Percentiles rank a stretch among this genome's conserved stretches.
These are phyloP conservation scores for Sclerotinia borealis DNA, from an alignment of 2,329 filamentous ascomycete species.

Conservation along the genomic window DNA sequence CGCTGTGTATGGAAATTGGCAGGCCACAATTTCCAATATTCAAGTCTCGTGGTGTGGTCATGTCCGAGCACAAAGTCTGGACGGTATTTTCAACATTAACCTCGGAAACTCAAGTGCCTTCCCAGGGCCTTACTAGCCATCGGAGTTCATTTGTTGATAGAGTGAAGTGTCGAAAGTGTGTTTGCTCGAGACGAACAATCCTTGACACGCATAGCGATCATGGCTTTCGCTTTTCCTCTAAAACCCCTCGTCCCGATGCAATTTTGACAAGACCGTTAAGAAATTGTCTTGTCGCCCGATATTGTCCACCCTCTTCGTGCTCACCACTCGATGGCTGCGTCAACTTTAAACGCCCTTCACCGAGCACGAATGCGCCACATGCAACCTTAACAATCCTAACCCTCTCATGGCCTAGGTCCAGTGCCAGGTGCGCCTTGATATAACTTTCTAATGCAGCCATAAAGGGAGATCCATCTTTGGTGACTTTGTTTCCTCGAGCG, in stretches of 20 bases:
- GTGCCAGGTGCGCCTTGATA: conserved; percentile 36
- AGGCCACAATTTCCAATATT: neutral
- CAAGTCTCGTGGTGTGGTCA: neutral
- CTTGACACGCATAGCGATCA: neutral
- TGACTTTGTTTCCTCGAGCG: conserved; percentile 22
- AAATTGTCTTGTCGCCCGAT: conserved; percentile 21
- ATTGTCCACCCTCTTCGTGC: conserved; percentile 18
- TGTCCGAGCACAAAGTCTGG: neutral
- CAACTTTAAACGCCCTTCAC: conserved; percentile 37
- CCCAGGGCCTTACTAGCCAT: too few species aligned
- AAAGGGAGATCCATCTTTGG: conserved; percentile 31
- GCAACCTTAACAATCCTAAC: conserved; percentile 38
- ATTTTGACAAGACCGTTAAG: conserved; percentile 21
- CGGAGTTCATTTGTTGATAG: neutral
- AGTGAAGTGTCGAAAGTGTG: neutral
- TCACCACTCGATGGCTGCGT: conserved; percentile 20
- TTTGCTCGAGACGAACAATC: neutral
- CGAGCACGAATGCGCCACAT: conserved; percentile 38
- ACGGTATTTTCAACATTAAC: neutral
- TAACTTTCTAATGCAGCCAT: conserved; percentile 36
- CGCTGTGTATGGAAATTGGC: neutral
- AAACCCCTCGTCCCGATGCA: conserved; percentile 17
- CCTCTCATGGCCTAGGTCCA: conserved; percentile 36
- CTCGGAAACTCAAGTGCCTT: neutral
- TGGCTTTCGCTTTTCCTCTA: conserved; percentile 3